Evolutionary conservation across 257 asterid genomes (phyloP), one percentile per base, ranked within the genome.

Genomic region (Paulownia fortunei): DNA sequence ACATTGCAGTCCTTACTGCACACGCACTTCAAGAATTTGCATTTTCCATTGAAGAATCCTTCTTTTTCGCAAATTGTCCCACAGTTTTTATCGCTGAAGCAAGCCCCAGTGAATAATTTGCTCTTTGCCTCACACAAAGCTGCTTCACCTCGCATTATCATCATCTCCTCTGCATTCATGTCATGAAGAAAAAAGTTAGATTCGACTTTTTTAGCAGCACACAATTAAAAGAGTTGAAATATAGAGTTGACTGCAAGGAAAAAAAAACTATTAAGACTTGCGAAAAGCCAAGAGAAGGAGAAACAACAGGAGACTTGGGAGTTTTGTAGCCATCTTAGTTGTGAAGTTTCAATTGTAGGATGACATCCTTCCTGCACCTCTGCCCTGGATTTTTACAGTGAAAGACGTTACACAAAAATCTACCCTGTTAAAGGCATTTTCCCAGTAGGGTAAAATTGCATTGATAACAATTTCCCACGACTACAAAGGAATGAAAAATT

Each of bases 11-110:
- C 60, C 36, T 54, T 76, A n/a, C 19, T 3, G n/a, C 85, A 81
- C 0, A 41, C 55, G 47, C 85, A 81, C 41, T 32, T 62, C 4
- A 42, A 52, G 11, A 24, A 16, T 54, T 62, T 63, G 59, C 85
- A 81, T 3, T 19, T 36, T 15, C 82, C 85, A 18, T 6, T n/a
- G 5, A 1, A 0, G 18, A 24, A 81, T 0, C 82, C 79, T 71
- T 81, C 85, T 42, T 65, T 76, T 76, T 64, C 76, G 61, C 85
- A 81, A 44, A 77, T 56, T 0, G 82, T 3, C 2, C 12, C 76
- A 18, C 85, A 76, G 34, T 81, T 72, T 21, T 5, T 0, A 27
- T 18, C 0, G 8, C 76, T 76, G 24, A 81, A 51, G 72, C 85
- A 81, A n/a, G 32, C 16, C 7, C 85, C 85, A 0, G 4, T 56